These are phyloP conservation scores for Trichothecium roseum DNA, from an alignment of 2,329 filamentous ascomycete genomes.

Conservation along the genomic window DNA sequence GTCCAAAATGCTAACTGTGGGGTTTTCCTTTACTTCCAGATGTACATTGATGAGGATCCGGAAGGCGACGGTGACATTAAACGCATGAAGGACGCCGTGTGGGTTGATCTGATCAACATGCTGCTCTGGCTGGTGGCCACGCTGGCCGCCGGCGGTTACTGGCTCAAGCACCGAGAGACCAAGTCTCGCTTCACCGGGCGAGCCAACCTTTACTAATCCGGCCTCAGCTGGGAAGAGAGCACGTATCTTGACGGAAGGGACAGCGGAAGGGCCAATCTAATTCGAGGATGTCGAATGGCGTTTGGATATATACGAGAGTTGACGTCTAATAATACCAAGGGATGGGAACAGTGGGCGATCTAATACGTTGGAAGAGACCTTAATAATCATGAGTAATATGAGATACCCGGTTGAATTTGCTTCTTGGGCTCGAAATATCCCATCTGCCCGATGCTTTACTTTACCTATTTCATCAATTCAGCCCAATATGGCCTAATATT, in stretches of 20 bases:
- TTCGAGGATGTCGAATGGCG: not conserved
- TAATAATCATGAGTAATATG: no score
- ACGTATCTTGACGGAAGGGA: not conserved
- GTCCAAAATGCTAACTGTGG: not conserved
- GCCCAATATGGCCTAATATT: no score
- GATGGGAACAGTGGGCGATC: no score
- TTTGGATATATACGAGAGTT: no score
- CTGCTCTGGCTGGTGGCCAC: constrained; percentile 64
- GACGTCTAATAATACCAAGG: no score
- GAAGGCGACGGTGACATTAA: constrained; percentile 52
- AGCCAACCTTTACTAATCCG: constrained; percentile 32
- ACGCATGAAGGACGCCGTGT: constrained; percentile 80
- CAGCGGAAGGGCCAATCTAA: not conserved
- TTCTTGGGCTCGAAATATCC: no score
- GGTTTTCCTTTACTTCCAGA: constrained; percentile 16
- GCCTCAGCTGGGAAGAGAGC: not conserved
- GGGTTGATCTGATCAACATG: constrained; percentile 68
- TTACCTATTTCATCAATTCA: no score
- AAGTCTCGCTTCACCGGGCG: constrained; percentile 49
- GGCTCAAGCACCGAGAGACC: constrained; percentile 43
- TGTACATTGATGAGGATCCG: constrained; percentile 63
- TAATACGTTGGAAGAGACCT: no score
- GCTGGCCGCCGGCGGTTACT: constrained; percentile 44
- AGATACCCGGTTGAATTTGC: no score
- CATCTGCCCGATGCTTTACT: no score